Conservation (phyloP, 768 basidiomycete genomes). For the Gymnopilus junonius region DNA sequence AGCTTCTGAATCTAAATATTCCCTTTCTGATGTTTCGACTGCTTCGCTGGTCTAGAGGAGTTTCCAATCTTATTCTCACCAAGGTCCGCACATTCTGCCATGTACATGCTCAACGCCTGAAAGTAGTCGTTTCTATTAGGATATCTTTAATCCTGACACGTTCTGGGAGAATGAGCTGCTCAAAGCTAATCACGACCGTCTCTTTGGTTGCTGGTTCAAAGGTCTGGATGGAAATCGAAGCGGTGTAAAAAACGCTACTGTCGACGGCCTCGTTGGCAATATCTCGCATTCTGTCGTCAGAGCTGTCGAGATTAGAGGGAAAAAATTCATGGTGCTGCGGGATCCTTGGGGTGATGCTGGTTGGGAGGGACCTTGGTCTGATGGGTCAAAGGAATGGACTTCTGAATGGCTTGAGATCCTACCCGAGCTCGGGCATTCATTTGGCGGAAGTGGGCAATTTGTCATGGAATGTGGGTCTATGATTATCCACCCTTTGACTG, state of each 20-base stretch:
- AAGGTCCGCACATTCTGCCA: conserved; percentile 20
- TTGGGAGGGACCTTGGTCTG: conserved; percentile 59
- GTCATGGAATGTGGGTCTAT: conserved; percentile 50
- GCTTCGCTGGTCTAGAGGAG: conserved; percentile 32
- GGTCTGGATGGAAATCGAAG: conserved; percentile 33
- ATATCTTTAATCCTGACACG: conserved; percentile 51
- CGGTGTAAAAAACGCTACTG: conserved; percentile 24
- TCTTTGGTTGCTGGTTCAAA: conserved; percentile 53
- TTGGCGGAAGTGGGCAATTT: conserved; percentile 58
- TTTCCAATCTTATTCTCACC: conserved; percentile 26
- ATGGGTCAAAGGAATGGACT: conserved; percentile 63
- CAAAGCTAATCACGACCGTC: conserved; percentile 48
- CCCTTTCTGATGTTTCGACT: background rate
- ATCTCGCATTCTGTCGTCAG: conserved; percentile 58
- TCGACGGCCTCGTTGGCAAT: conserved; percentile 42
- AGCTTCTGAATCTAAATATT: background rate
- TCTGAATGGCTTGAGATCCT: conserved; percentile 51
- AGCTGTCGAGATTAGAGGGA: conserved; percentile 49
- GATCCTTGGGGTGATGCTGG: conserved; percentile 58
- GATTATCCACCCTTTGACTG: background rate
- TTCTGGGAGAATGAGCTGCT: conserved; percentile 56
- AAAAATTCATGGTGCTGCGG: conserved; percentile 54
- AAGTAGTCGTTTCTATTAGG: conserved; percentile 35
- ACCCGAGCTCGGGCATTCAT: conserved; percentile 45
- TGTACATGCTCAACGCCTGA: background rate